Conservation (phyloP, 306 rosid species). For the Quercus mongolica region DNA sequence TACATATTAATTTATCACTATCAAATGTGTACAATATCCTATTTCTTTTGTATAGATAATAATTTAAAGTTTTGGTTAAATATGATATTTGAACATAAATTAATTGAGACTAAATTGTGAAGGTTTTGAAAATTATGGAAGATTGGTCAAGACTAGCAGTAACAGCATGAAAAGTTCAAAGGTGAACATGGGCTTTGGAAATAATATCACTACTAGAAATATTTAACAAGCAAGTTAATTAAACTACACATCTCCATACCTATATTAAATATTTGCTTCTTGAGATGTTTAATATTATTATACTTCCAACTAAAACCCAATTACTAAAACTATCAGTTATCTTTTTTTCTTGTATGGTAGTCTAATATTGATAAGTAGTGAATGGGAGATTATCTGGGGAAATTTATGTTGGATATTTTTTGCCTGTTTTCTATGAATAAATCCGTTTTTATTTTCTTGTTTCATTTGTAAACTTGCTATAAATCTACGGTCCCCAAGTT, state of each 20-base stretch:
- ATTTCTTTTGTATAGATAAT: neutral
- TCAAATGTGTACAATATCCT: neutral
- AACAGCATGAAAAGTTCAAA: slow-evolving; percentile 34
- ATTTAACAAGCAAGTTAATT: slow-evolving; percentile 72
- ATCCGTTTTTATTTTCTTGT: neutral
- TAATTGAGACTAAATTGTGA: neutral
- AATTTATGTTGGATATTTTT: slow-evolving; percentile 63
- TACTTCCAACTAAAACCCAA: neutral
- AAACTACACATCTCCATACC: neutral
- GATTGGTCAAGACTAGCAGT: slow-evolving; percentile 15
- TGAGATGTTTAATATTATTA: slow-evolving; percentile 24
- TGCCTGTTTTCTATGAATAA: neutral
- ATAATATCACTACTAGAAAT: slow-evolving; percentile 91
- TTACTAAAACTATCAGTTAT: neutral
- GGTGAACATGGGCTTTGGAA: slow-evolving; percentile 99
- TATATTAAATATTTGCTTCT: neutral
- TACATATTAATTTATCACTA: neutral
- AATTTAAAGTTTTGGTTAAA: neutral
- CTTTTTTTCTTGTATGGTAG: slow-evolving; percentile 21
- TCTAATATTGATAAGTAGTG: slow-evolving; percentile 73
- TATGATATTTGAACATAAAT: neutral
- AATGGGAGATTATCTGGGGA: slow-evolving; percentile 81
- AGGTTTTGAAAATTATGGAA: slow-evolving; percentile 16
- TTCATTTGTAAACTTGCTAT: slow-evolving; percentile 4
- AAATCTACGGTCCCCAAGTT: neutral